Conservation (phyloP, 1,284 basidiomycete species). For the Phellopilus nigrolimitatus region DNA sequence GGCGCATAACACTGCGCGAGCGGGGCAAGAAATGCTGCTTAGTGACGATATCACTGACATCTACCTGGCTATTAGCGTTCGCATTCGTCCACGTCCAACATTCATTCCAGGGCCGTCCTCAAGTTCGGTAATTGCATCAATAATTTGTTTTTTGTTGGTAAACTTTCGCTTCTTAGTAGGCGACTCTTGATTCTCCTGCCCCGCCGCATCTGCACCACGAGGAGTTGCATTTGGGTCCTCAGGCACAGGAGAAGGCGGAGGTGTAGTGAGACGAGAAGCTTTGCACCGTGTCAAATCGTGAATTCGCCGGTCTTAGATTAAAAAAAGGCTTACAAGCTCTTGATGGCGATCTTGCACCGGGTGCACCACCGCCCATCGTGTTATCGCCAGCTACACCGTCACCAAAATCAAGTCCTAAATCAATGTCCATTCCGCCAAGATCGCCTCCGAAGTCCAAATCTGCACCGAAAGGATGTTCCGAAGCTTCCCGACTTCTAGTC, state of each 20-base stretch:
- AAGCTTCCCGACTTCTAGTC: constrained; percentile 54
- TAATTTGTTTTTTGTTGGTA: constrained; percentile 46
- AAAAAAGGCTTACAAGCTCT: constrained; percentile 55
- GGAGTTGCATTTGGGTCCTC: constrained; percentile 46
- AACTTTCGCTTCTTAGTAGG: constrained; percentile 47
- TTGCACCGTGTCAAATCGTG: constrained; percentile 11
- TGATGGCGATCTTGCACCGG: constrained; percentile 53
- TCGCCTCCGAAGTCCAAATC: constrained; percentile 57
- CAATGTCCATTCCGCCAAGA: constrained; percentile 51
- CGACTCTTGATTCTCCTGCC: constrained; percentile 32
- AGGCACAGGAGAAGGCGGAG: constrained; percentile 65
- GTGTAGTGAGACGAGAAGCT: constrained; percentile 73
- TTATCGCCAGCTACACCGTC: constrained; percentile 37
- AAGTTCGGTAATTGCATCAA: constrained; percentile 77
- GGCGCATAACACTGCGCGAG: constrained; percentile 74
- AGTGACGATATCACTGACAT: constrained; percentile 72
- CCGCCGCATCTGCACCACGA: constrained; percentile 24
- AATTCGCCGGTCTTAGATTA: constrained; percentile 16
- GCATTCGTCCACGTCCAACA: constrained; percentile 64
- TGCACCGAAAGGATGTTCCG: constrained; percentile 57
- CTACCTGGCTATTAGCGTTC: constrained; percentile 63
- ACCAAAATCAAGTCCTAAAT: constrained; percentile 70
- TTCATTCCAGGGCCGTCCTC: constrained; percentile 63
- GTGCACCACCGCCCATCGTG: constrained; percentile 25
- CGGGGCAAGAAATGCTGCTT: constrained; percentile 81